Base-by-base conservation (phyloP, 1,284 basidiomycete genomes). In the Puccinia coronata region DNA sequence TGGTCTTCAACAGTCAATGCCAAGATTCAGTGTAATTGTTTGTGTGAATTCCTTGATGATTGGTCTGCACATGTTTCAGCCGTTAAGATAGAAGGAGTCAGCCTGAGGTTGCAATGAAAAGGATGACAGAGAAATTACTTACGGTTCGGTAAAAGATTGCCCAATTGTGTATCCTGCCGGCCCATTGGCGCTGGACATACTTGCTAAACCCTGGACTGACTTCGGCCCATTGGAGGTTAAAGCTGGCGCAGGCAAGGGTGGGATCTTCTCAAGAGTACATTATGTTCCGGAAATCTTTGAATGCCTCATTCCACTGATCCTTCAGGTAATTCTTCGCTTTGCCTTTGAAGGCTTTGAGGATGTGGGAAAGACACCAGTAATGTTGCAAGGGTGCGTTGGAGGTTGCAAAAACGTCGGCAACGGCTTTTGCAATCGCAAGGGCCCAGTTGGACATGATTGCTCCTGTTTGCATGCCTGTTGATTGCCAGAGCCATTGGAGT, bases 1-100 rank as follows among this genome's bases (percentile, higher is more conserved):
- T 5, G 6, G 18, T 9, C 9, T 23, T 39, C 61, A 65, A n/a
- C 11, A 65, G 16, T 65, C 39, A 14, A 6, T 28, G 61, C 61
- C 61, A 65, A 16, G 61, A n/a, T 34, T 65, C 25, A 5, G 61
- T 65, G 20, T 65, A 65, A 39, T 65, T 65, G 25, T 65, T 65
- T 4, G 61, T 65, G 34, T 28, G 34, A 39, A 65, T 65, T 16
- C 61, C 61, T 39, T 65, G 61, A n/a, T 65, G 34, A 9, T 11
- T 28, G 25, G 61, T 28, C 61, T 65, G 12, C n/a, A n/a, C n/a
- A n/a, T n/a, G n/a, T n/a, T n/a, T n/a, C n/a, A n/a, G n/a, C n/a
- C n/a, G n/a, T n/a, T n/a, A n/a, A n/a, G n/a, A n/a, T n/a, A n/a
- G n/a, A n/a, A n/a, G n/a, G n/a, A n/a, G n/a, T n/a, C n/a, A n/a